A percentile compares a stretch with the other conserved stretches of the same genome.
Evolutionary conservation across 1,284 basidiomycete species (phyloP).

Genomic region (Irpex sp.): DNA sequence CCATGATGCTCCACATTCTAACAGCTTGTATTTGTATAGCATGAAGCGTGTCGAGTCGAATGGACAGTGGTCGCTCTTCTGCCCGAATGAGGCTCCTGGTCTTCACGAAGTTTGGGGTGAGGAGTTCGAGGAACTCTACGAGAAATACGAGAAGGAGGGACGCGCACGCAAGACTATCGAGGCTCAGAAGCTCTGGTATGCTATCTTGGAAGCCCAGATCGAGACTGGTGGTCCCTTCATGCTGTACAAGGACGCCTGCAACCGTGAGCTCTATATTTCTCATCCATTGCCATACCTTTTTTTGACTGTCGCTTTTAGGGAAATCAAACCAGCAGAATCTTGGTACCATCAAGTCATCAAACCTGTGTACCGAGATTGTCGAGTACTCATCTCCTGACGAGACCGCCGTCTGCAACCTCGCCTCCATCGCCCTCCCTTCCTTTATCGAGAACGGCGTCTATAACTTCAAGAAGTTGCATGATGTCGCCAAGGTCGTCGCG

Average conservation of each 20-base stretch:
- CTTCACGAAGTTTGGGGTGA: constrained; percentile 88
- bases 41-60: constrained; percentile 92
- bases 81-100: constrained; percentile 93
- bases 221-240: constrained; percentile 99
- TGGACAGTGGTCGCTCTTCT: constrained; percentile 95
- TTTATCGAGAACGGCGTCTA: constrained; percentile 75
- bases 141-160: constrained; percentile 88
- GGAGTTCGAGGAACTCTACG: constrained; percentile 89
- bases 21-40: constrained; percentile 31
- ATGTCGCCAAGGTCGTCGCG: constrained; percentile 88
- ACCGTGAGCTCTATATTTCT: constrained; percentile 44
- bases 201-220: constrained; percentile 94
- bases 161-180: constrained; percentile 85
- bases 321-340: constrained; percentile 99
- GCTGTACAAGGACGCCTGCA: constrained; percentile 93
- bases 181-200: constrained; percentile 99
- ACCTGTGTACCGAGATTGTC: constrained; percentile 98
- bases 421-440: constrained; percentile 91
- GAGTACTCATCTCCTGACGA: constrained; percentile 98
- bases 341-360: constrained; percentile 98
- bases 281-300: constrained; percentile 3
- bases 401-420: constrained; percentile 98
- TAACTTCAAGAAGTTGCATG: constrained; percentile 94
- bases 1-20: not conserved
- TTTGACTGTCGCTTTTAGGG: constrained; percentile 34